These are phyloP conservation scores for Pichia californica DNA, from an alignment of 805 yeast genomes.

Conservation along the genomic window DNA sequence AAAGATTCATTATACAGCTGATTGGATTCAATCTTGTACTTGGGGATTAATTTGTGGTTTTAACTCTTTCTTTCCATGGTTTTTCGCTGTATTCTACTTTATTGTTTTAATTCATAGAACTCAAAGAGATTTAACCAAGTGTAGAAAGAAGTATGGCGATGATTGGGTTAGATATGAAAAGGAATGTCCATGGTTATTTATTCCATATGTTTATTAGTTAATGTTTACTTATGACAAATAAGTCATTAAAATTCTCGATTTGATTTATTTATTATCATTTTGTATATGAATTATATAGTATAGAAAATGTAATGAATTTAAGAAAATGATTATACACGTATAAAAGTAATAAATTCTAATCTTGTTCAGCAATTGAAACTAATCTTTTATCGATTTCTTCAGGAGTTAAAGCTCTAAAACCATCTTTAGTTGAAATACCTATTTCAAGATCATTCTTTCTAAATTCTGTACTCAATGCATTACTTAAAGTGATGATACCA, in stretches of 20 bases:
- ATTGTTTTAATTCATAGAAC: slow-evolving; percentile 86
- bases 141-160: slow-evolving; percentile 81
- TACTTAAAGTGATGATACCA: slow-evolving; percentile 80
- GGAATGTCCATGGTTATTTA: slow-evolving; percentile 86
- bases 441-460: slow-evolving; percentile 90
- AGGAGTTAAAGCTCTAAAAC: slow-evolving; percentile 65
- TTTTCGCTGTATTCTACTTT: slow-evolving; percentile 88
- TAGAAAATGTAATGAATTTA: too few species aligned
- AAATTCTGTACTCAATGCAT: slow-evolving; percentile 86
- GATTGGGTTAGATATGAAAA: slow-evolving; percentile 87
- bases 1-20: slow-evolving; percentile 93
- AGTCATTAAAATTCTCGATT: too few species aligned
- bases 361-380: slow-evolving; percentile 94
- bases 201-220: slow-evolving; percentile 70
- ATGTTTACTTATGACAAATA: too few species aligned
- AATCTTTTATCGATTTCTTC: slow-evolving; percentile 94
- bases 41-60: slow-evolving; percentile 94
- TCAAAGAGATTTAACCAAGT: slow-evolving; percentile 77
- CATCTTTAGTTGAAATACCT: slow-evolving; percentile 72
- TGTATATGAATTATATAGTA: not conserved
- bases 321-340: too few species aligned
- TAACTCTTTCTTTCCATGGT: slow-evolving; percentile 88
- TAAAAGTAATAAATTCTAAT: slow-evolving; percentile 33
- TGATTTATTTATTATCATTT: too few species aligned
- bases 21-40: slow-evolving; percentile 75